Conservation (phyloP, 2,329 filamentous ascomycete species). For the Nothophoma quercina region DNA sequence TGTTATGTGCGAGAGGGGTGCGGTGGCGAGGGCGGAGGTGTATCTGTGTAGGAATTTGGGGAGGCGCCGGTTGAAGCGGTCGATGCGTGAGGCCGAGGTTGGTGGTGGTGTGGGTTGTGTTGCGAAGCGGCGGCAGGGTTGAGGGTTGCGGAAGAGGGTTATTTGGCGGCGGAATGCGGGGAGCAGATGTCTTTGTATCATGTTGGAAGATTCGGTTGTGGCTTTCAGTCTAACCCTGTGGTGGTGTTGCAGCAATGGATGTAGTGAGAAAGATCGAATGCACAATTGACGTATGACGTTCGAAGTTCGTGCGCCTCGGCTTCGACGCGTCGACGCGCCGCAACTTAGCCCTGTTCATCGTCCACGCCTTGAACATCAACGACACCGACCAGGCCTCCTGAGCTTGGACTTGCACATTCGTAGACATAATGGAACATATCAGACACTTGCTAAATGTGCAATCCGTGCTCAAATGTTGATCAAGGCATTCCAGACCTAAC, state of each 20-base stretch:
- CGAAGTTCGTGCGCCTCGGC: constrained; percentile 9
- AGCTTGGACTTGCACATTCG: background rate
- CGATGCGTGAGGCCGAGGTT: constrained; percentile 41
- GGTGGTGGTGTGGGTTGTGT: constrained; percentile 24
- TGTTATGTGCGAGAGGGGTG: constrained; percentile 81
- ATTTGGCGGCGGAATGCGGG: background rate
- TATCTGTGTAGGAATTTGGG: constrained; percentile 74
- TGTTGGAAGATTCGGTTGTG: background rate
- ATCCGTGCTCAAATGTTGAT: no score
- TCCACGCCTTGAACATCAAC: constrained; percentile 23
- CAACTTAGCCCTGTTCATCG: constrained; percentile 5
- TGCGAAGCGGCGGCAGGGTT: constrained; percentile 25
- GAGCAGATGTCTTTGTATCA: constrained; percentile 21
- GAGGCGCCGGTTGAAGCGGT: constrained; percentile 50
- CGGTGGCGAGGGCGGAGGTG: constrained; percentile 72
- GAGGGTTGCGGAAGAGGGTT: constrained; percentile 3
- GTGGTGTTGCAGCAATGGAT: background rate
- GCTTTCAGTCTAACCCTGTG: background rate
- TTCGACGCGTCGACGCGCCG: constrained; percentile 15
- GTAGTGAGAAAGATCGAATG: background rate
- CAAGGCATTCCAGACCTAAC: no score
- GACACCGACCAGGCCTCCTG: background rate
- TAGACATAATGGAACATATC: background rate
- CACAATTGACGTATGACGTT: constrained; percentile 9
- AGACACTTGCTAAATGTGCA: background rate